A percentile compares a stretch with the other conserved stretches of the same genome.
phyloP scores from a whole-genome alignment of 2,329 filamentous ascomycete genomes.

The Pyricularia grisea region DNA sequence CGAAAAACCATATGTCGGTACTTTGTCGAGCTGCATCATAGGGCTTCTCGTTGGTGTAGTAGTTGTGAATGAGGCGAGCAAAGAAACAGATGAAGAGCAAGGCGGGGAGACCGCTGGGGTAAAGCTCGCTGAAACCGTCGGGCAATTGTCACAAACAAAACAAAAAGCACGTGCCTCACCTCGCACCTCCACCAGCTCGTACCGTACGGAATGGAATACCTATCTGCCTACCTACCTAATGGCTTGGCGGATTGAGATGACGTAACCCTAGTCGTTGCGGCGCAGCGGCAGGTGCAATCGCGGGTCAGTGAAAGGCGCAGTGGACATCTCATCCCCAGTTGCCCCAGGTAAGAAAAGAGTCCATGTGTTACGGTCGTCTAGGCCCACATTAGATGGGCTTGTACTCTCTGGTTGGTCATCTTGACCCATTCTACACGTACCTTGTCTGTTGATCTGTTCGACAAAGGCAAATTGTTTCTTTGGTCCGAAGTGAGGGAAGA shows the following conservation, averaged over 20 bases:
- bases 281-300: background rate
- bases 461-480: background rate
- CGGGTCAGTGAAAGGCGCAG: no score
- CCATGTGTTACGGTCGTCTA: background rate
- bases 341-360: background rate
- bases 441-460: no score
- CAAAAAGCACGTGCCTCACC: background rate
- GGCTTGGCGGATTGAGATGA: background rate
- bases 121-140: background rate
- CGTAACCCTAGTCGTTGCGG: background rate
- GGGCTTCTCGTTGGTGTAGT: no score
- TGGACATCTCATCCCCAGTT: background rate
- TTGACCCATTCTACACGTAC: no score
- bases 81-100: background rate
- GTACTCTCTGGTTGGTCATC: no score
- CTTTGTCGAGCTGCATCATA: background rate
- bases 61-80: background rate
- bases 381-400: background rate
- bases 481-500: background rate
- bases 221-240: no score
- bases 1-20: no score
- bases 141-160: background rate
- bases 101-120: background rate
- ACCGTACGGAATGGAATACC: background rate
- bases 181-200: background rate